Percentiles rank a stretch among this genome's conserved stretches.
These are phyloP conservation scores for Echinochloa phyllopogon DNA, from an alignment of 176 grass and related monocot genomes.

Conservation along the genomic window DNA sequence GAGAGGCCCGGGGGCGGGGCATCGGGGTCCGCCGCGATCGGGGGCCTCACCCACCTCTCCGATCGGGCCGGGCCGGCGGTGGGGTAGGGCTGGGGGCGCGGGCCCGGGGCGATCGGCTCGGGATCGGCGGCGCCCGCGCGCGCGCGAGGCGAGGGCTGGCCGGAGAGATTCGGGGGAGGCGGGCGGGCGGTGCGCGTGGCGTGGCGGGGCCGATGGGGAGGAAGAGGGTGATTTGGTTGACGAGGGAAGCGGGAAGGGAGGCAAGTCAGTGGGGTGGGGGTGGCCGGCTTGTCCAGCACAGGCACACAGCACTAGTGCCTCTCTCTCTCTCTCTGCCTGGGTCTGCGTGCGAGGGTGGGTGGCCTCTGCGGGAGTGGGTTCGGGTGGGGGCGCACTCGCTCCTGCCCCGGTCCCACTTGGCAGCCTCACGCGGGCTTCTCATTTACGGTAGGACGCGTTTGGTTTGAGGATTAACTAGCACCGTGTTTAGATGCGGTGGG, in stretches of 20 bases:
- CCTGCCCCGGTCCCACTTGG: not conserved
- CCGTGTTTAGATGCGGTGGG: too few relatives aligned
- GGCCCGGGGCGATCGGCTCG: not conserved
- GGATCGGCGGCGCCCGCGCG: not conserved
- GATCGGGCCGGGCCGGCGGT: too few relatives aligned
- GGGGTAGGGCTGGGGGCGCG: not conserved
- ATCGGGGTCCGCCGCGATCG: slow-evolving; percentile 34
- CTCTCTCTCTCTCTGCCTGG: too few relatives aligned
- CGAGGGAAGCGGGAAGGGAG: slow-evolving; percentile 50
- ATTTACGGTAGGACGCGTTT: too few relatives aligned
- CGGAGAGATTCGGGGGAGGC: slow-evolving; percentile 20
- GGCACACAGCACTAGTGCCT: not conserved
- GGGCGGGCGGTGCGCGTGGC: slow-evolving; percentile 3
- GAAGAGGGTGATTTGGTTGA: slow-evolving; percentile 50
- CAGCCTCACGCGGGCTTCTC: too few relatives aligned
- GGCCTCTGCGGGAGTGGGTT: not conserved
- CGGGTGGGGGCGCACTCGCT: slow-evolving; percentile 28
- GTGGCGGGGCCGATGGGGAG: not conserved
- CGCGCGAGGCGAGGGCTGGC: not conserved
- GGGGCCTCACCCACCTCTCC: too few relatives aligned
- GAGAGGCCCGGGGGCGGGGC: slow-evolving; percentile 25
- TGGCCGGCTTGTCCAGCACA: not conserved
- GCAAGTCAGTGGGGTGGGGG: not conserved
- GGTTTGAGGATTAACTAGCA: too few relatives aligned
- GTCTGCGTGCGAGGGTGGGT: not conserved